Base-by-base conservation (phyloP, 108 stramenopile species). In the Pseudonitzschia multistriata region DNA sequence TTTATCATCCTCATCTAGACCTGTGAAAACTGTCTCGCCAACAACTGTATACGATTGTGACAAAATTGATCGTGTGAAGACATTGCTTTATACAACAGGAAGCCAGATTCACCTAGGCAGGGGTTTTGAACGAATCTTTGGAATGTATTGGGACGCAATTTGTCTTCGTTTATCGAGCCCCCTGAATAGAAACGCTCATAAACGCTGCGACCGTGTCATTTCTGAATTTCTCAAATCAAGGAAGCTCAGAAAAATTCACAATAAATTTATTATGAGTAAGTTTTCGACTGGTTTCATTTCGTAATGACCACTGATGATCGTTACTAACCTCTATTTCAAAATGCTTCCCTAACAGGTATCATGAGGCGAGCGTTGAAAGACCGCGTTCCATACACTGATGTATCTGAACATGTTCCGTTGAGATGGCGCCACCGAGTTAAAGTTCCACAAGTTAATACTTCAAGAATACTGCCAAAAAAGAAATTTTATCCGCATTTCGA, bases 101-200 rank as follows among this genome's bases (percentile, higher is more conserved):
- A 62, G 68, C 37, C 35, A 49, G 19, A 77, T 62, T 6, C 84
- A 87, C 67, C 40, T 77, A 36, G 79, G 77, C 1, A 47, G 40
- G 54, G 78, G 75, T 0, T 76, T 83, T 31, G 83, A 85, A 54
- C 77, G 78, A 27, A 65, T 77, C 14, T 91, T 91, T 66, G 74
- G 80, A n/a, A 49, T 82, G n/a, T 91, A 91, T 72, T 91, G 87
- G 90, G 83, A 84, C 61, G 73, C 84, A 14, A 63, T 91, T 27
- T 68, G 70, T 17, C 63, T 75, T 53, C 63, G 63, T 28, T 54
- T 83, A 34, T 77, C 67, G 15, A 68, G 71, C 27, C 65, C 68
- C 6, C 27, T 68, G 39, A 63, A 62, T 31, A 53, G 27, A 7
- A 55, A 63, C 33, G 63, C 37, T 28, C 49, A 50, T 22, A 52